Evolutionary conservation across 768 basidiomycete genomes (phyloP).

Genomic region (Calocera cornea): DNA sequence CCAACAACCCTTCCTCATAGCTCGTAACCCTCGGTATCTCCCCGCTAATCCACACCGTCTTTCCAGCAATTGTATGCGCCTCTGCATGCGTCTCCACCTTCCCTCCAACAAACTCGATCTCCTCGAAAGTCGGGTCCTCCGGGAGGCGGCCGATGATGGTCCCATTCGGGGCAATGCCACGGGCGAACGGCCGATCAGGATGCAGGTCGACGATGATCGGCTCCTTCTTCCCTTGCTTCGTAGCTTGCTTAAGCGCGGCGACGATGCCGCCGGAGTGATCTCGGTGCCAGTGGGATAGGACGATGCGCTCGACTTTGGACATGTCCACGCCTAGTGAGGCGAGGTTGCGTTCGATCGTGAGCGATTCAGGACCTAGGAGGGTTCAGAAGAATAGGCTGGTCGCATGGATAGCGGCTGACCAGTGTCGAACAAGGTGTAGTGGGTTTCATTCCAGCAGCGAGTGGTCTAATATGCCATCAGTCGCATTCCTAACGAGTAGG

Average conservation of each 20-base stretch:
- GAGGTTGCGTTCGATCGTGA: conserved; percentile 60
- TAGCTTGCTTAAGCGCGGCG: conserved; percentile 14
- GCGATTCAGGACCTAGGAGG: conserved; percentile 50
- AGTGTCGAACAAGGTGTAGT: conserved; percentile 65
- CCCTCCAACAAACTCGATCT: conserved; percentile 44
- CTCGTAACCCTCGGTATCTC: conserved; percentile 58
- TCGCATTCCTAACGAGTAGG: neutral
- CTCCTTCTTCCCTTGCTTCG: conserved; percentile 6
- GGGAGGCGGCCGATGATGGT: conserved; percentile 48
- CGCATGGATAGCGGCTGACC: neutral
- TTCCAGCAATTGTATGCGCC: conserved; percentile 52
- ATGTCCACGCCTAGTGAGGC: conserved; percentile 43
- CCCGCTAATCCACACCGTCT: conserved; percentile 62
- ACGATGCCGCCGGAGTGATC: conserved; percentile 59
- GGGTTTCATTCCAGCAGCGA: conserved; percentile 23
- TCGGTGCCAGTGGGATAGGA: conserved; percentile 64
- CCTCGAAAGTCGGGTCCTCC: conserved; percentile 56
- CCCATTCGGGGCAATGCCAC: conserved; percentile 56
- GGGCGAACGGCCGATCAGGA: conserved; percentile 55
- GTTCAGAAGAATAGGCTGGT: conserved; percentile 3
- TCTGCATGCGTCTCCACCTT: conserved; percentile 40
- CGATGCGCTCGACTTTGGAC: conserved; percentile 42
- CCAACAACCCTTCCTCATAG: conserved; percentile 55
- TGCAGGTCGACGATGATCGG: conserved; percentile 56
- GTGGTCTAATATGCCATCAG: neutral